Percentiles rank a stretch among this genome's conserved stretches.
These are phyloP conservation scores for Pelargonium myrrhifolium DNA, from an alignment of 441 rosid genomes.

Conservation along the genomic window DNA sequence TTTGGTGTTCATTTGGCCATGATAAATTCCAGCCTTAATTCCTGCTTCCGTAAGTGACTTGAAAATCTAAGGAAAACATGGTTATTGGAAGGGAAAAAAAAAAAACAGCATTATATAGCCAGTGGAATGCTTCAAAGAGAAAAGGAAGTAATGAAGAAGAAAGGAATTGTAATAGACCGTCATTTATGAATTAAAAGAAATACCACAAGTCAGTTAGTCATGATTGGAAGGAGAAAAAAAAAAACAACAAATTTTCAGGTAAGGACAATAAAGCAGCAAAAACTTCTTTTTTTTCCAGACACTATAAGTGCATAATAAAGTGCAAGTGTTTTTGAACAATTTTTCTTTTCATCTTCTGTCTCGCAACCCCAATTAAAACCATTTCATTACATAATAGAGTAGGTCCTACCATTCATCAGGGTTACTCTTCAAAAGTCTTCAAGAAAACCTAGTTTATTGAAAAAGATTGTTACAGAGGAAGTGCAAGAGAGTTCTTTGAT, in stretches of 20 bases:
- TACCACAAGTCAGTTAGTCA: neutral
- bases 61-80: slow-evolving; percentile 25
- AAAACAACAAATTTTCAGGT: neutral
- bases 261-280: neutral
- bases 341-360: neutral
- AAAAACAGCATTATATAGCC: neutral
- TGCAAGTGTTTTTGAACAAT: neutral
- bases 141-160: no score
- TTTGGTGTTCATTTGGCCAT: slow-evolving; percentile 43
- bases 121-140: neutral
- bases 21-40: slow-evolving; percentile 39
- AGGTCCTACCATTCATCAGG: neutral
- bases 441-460: slow-evolving; percentile 1
- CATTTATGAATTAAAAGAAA: neutral
- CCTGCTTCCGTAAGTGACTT: slow-evolving; percentile 31
- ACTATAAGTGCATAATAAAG: neutral
- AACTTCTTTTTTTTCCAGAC: neutral
- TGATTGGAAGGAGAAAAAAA: neutral
- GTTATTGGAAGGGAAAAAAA: no score
- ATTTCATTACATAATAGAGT: neutral
- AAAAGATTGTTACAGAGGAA: neutral
- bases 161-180: neutral
- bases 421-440: slow-evolving; percentile 1
- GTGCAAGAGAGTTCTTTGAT: neutral
- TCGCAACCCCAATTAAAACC: neutral